These are phyloP conservation scores for Boechera stricta DNA, from an alignment of 345 rosid genomes.

Conservation along the genomic window DNA sequence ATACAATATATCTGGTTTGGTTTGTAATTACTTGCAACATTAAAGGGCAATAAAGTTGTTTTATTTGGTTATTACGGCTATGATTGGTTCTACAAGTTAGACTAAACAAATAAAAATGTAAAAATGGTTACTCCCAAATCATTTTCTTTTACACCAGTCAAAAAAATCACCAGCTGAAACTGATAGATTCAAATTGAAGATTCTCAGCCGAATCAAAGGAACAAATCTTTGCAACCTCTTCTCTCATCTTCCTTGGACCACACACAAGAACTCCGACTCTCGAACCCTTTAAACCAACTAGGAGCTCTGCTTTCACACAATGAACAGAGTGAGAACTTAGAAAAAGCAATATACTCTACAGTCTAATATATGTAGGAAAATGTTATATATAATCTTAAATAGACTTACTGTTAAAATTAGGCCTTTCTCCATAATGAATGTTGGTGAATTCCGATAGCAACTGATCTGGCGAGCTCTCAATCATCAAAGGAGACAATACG, in stretches of 20 bases:
- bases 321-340: not conserved
- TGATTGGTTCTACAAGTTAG: too few relatives aligned
- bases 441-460: conserved; percentile 54
- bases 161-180: conserved; percentile 72
- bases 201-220: conserved; percentile 59
- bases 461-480: conserved; percentile 67
- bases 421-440: conserved; percentile 67
- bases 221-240: conserved; percentile 67
- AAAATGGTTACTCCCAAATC: not conserved
- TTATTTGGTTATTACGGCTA: too few relatives aligned
- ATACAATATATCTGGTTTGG: too few relatives aligned
- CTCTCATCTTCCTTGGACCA: conserved; percentile 79
- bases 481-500: conserved; percentile 46
- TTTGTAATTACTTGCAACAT: too few relatives aligned
- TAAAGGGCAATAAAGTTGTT: too few relatives aligned
- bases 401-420: conserved; percentile 70
- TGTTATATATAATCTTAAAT: conserved; percentile 29
- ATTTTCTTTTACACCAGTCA: not conserved
- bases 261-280: conserved; percentile 74
- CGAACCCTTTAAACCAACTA: conserved; percentile 54
- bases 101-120: too few relatives aligned
- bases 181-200: conserved; percentile 73
- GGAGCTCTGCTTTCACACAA: conserved; percentile 51
- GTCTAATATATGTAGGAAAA: not conserved
- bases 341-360: not conserved